These are phyloP conservation scores for Cylindrotheca fusiformis DNA, from an alignment of 108 stramenopile genomes.

Conservation along the genomic window DNA sequence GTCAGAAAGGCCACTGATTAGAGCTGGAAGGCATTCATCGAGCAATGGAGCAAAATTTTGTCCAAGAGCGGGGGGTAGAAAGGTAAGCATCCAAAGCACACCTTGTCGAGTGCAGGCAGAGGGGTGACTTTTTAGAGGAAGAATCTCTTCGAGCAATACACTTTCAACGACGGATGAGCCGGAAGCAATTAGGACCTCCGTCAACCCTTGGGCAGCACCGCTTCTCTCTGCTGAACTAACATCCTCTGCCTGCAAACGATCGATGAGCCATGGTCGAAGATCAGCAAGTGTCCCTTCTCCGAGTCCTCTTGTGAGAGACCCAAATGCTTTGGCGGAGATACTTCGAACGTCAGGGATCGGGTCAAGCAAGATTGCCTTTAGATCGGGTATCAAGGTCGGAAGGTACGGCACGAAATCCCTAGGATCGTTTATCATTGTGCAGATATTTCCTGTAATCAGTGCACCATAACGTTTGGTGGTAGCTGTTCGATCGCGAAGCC, in stretches of 20 bases:
- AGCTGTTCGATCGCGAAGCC: slow-evolving; percentile 90
- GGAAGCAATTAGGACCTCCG: slow-evolving; percentile 86
- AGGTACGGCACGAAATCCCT: slow-evolving; percentile 95
- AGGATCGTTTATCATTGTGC: slow-evolving; percentile 95
- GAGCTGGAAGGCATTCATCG: slow-evolving; percentile 85
- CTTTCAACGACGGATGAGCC: slow-evolving; percentile 63
- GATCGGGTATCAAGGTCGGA: slow-evolving; percentile 85
- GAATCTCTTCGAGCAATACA: slow-evolving; percentile 85
- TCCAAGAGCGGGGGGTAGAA: slow-evolving; percentile 90
- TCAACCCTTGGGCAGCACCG: slow-evolving; percentile 97
- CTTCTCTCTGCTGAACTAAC: slow-evolving; percentile 91
- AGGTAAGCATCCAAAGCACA: slow-evolving; percentile 98
- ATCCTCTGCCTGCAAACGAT: slow-evolving; percentile 69
- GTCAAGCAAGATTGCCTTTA: slow-evolving; percentile 88
- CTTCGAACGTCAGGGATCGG: slow-evolving; percentile 97
- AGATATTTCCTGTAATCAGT: slow-evolving; percentile 97
- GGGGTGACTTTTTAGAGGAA: slow-evolving; percentile 86
- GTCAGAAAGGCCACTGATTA: slow-evolving; percentile 94
- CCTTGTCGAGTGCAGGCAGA: slow-evolving; percentile 93
- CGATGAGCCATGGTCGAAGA: slow-evolving; percentile 92
- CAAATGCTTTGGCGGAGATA: slow-evolving; percentile 91
- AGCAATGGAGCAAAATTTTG: slow-evolving; percentile 86
- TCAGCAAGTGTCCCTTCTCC: slow-evolving; percentile 91
- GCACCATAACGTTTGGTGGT: slow-evolving; percentile 94
- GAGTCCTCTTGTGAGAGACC: slow-evolving; percentile 89